Evolutionary conservation across 164 flowering plant genomes (phyloP).

Genomic region (Magnolia changhungtana): DNA sequence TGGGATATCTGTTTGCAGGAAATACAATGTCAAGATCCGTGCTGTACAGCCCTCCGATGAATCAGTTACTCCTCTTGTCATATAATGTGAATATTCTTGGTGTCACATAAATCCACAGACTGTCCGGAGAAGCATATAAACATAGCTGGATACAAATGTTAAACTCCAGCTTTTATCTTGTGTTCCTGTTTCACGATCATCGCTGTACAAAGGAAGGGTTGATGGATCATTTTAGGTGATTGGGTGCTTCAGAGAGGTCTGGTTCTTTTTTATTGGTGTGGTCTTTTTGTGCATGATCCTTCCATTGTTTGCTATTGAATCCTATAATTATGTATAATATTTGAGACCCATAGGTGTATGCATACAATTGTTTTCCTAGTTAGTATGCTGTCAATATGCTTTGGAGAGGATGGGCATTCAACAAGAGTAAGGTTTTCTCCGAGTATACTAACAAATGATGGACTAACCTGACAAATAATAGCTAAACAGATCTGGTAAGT

Average conservation of each 20-base stretch:
- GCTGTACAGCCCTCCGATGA: slow-evolving; percentile 65
- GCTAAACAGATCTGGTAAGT: too few relatives aligned
- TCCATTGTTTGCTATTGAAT: neutral
- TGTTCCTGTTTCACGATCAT: neutral
- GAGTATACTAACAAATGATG: too few relatives aligned
- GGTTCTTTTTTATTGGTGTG: neutral
- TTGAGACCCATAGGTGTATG: neutral
- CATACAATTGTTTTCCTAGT: neutral
- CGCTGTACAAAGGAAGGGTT: slow-evolving; percentile 2
- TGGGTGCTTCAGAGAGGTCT: neutral
- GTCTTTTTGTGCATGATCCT: neutral
- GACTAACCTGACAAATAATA: too few relatives aligned
- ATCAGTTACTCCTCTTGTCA: slow-evolving; percentile 36
- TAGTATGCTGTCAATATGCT: neutral
- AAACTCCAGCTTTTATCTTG: neutral
- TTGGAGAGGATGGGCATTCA: neutral
- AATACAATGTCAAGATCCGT: slow-evolving; percentile 60
- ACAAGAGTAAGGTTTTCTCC: too few relatives aligned
- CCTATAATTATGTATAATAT: neutral
- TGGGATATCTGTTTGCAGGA: slow-evolving; percentile 28
- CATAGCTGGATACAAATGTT: neutral
- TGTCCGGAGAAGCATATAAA: neutral
- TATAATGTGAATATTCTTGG: slow-evolving; percentile 17
- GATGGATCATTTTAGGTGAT: neutral
- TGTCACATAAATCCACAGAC: neutral